Base-by-base conservation (phyloP, 371 early-diverging fungal species). In the Mortierella sp. region DNA sequence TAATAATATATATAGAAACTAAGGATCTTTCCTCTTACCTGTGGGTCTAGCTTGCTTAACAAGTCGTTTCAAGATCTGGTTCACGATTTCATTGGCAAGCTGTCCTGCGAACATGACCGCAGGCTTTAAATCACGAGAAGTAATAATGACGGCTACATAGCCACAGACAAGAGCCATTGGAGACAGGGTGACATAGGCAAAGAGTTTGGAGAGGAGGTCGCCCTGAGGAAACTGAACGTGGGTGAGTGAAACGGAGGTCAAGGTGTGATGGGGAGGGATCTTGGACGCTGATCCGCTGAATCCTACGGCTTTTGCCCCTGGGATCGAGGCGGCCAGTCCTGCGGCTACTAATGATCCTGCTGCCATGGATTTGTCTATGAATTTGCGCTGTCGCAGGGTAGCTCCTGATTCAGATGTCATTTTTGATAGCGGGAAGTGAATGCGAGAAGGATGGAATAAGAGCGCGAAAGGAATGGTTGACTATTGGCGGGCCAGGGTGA, bases 121-220 rank as follows among this genome's bases (percentile, higher is more conserved):
- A 2, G 88, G 88, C n/a, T 89, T 84, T 3, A 92, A 37, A 65
- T 96, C 94, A 17, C 97, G 88, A 19, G 93, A 79, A n/a, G 90
- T 82, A 2, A 91, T 71, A 47, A 93, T 80, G 17, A 92, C 86
- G 2, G 93, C 92, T 3, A 81, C 85, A 80, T 96, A 95, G 31
- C 90, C 86, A 4, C 94, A 92, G 12, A 96, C 60, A 43, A 97
- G 84, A 42, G 89, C 88, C 50, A 96, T 78, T 1, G 97, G 97
- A 7, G 87, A 72, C 12, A 95, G 80, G 2, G 94, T 91, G n/a
- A 90, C 82, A 48, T 89, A 87, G 2, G 93, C 95, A 24, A 88
- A 70, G 2, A 70, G 49, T 50, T 86, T 82, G 2, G 85, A 81
- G 24, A 89, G 21, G 7, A 80, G 68, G 54, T 92, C 92, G 26